Base-by-base conservation (phyloP, 495 filamentous ascomycete species). In the Hyphodiscus hymeniophilus region DNA sequence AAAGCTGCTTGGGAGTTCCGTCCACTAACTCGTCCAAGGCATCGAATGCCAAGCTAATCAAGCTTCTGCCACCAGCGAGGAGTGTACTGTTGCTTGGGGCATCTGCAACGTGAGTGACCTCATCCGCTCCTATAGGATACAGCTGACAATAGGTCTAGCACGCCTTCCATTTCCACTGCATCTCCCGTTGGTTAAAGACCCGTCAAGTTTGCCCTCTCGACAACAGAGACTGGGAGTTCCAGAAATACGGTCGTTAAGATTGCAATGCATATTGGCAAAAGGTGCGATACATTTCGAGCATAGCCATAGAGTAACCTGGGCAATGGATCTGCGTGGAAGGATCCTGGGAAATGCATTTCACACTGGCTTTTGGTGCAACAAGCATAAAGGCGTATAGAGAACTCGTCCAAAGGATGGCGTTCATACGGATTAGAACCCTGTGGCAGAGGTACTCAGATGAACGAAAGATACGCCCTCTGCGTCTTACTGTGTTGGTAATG, bases 1-100 rank as follows among this genome's bases (percentile, higher is more conserved):
- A 23, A 26, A 22, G 32, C 23, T 26, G n/a, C 36, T 32, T 5
- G 10, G 20, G 13, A 41, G 36, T n/a, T 24, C 21, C 30, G 15
- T n/a, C 15, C 28, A 41, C 57, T 63, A 55, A 62, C 41, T 15
- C 8, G 7, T 7, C 53, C 28, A 34, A 94, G 87, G 89, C 64
- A 99, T 99, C 53, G 92, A 99, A 65, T 99, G 92, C 61, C 92
- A 99, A 67, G 92, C 92, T n/a, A 99, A 99, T 65, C 92, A 99
- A 66, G 90, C 91, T 28, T 95, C 89, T 22, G 91, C 92, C 39
- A 94, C 92, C 11, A 95, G 83, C 38, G 92, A 99, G 61, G 92
- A 99, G 62, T 99, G 92, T 63, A 99, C 92, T 15, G 92, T 99
- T 17, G 92, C 92, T 1, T 99, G 92, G 92, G 92, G 92, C 31